Conservation (phyloP, 768 basidiomycete species). For the Pleurotus giganteus region DNA sequence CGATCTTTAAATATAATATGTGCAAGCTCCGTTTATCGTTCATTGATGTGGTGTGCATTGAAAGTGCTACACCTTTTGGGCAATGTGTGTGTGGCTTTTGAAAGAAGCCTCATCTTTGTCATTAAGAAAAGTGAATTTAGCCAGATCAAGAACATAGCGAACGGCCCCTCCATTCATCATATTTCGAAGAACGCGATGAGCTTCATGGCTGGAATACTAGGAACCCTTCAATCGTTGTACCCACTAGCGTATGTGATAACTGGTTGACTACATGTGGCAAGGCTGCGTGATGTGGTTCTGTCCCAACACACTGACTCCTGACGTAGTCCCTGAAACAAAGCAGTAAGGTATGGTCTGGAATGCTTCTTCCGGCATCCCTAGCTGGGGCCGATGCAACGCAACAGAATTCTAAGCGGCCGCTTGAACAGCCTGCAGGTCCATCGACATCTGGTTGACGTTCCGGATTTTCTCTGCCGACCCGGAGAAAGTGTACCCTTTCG, state of each 20-base stretch:
- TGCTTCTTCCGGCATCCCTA: neutral
- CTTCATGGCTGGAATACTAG: constrained; percentile 2
- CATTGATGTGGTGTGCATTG: too few relatives aligned
- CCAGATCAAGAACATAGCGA: constrained; percentile 23
- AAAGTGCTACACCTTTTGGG: too few relatives aligned
- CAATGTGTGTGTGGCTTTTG: too few relatives aligned
- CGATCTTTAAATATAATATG: too few relatives aligned
- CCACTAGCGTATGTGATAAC: neutral
- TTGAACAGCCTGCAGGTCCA: neutral
- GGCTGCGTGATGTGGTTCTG: neutral
- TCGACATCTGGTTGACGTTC: neutral
- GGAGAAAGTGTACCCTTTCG: constrained; percentile 6
- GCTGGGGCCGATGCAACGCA: neutral
- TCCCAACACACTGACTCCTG: too few relatives aligned
- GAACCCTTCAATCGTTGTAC: neutral
- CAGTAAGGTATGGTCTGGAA: neutral
- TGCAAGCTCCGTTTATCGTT: too few relatives aligned
- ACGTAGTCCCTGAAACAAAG: too few relatives aligned
- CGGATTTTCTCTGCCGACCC: neutral
- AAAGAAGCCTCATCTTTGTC: too few relatives aligned
- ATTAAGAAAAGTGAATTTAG: constrained; percentile 15
- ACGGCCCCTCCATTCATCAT: constrained; percentile 3
- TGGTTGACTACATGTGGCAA: neutral
- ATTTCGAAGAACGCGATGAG: constrained; percentile 9
- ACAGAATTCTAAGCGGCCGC: constrained; percentile 1